Conservation (phyloP, 2,329 filamentous ascomycete genomes). For the Trichoderma semiorbis region DNA sequence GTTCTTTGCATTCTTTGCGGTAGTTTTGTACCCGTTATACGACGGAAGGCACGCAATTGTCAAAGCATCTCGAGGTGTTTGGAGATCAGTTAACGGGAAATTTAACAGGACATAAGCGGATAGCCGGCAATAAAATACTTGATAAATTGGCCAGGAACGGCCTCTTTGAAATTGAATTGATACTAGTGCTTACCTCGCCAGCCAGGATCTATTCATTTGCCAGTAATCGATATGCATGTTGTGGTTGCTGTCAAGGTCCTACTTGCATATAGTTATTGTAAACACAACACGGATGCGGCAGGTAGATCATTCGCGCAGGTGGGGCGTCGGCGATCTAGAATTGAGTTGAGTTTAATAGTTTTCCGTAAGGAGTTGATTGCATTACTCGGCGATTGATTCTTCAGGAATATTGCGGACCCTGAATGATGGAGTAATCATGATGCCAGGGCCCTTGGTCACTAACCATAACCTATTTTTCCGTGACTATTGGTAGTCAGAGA, state of each 20-base stretch:
- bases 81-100: background rate
- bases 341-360: background rate
- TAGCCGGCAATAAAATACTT: background rate
- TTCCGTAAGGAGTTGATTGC: background rate
- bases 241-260: background rate
- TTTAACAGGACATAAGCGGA: background rate
- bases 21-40: slow-evolving; percentile 1
- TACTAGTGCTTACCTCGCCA: background rate
- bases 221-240: background rate
- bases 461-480: background rate
- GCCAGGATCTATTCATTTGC: background rate
- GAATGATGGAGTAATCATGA: background rate
- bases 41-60: slow-evolving; percentile 8
- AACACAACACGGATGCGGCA: background rate
- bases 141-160: background rate
- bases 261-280: background rate
- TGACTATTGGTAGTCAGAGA: background rate
- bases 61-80: slow-evolving; percentile 3
- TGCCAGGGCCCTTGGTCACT: background rate
- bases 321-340: background rate
- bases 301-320: background rate
- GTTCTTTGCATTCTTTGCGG: slow-evolving; percentile 11
- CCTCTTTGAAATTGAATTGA: too few species aligned
- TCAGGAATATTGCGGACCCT: background rate
- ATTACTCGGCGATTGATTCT: background rate